A percentile compares a stretch with the other conserved stretches of the same genome.
phyloP scores from a whole-genome alignment of 116 monocot genomes.

The Dioscorea cayenensis region DNA sequence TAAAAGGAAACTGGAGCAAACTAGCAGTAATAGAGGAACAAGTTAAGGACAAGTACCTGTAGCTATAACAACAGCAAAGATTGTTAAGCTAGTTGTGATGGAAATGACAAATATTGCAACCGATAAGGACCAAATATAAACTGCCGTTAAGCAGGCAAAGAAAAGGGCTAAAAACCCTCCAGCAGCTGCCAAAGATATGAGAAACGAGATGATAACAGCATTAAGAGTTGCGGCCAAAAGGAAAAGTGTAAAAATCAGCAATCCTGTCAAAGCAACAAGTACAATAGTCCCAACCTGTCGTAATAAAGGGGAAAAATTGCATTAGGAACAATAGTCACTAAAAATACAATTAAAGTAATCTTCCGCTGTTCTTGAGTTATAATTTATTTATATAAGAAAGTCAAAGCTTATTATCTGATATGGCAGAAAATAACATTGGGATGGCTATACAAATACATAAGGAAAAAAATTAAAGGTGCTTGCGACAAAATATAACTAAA shows the following conservation, averaged over 20 bases:
- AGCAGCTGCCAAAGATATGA: conserved; percentile 81
- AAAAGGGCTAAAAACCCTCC: conserved; percentile 84
- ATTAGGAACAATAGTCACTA: background rate
- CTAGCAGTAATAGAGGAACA: background rate
- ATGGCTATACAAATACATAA: no score
- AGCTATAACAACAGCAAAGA: conserved; percentile 50
- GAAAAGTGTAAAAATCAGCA: conserved; percentile 62
- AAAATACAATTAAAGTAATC: background rate
- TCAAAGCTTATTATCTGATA: background rate
- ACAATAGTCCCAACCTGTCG: conserved; percentile 75
- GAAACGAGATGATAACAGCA: conserved; percentile 61
- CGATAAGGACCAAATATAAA: conserved; percentile 74
- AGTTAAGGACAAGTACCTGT: conserved; percentile 21
- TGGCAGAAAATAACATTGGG: background rate
- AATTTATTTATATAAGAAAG: background rate
- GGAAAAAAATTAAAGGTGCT: background rate
- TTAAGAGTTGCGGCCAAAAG: conserved; percentile 66
- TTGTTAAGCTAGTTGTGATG: conserved; percentile 38
- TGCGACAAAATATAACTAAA: background rate
- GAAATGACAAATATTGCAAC: conserved; percentile 74
- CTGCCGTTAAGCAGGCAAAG: conserved; percentile 56
- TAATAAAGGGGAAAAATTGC: background rate
- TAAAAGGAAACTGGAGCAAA: background rate
- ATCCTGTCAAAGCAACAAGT: conserved; percentile 53
- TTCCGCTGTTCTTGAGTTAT: background rate